Conservation (phyloP, 2,329 filamentous ascomycete genomes). For the Esteya vermicola region DNA sequence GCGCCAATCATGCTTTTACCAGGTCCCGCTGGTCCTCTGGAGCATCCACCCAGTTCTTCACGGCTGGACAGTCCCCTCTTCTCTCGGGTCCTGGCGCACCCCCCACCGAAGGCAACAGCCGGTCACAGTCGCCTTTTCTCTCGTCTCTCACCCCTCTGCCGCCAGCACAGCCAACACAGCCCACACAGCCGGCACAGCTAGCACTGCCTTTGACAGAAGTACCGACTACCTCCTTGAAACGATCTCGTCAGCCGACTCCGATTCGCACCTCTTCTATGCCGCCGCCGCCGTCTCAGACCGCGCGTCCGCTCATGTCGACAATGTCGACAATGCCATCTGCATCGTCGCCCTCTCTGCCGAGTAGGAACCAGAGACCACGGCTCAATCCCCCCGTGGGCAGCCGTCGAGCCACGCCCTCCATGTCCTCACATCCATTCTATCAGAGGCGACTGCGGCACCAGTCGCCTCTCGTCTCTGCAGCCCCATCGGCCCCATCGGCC, state of each 20-base stretch:
- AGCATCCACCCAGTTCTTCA: conserved; percentile 17
- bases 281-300: background rate
- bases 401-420: conserved; percentile 5
- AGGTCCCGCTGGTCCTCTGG: conserved; percentile 2
- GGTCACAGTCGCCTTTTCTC: conserved; percentile 9
- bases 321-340: too few species aligned
- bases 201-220: background rate
- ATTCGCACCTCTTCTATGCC: conserved; percentile 41
- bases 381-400: conserved; percentile 28
- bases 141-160: background rate
- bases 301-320: conserved; percentile 18
- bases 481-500: too few species aligned
- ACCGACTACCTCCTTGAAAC: background rate
- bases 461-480: conserved; percentile 20
- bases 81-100: conserved; percentile 9
- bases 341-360: too few species aligned
- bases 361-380: too few species aligned
- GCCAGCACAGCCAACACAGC: background rate
- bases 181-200: too few species aligned
- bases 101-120: background rate
- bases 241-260: conserved; percentile 28
- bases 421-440: background rate
- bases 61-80: conserved; percentile 21
- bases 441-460: background rate
- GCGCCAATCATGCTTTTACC: background rate